Conservation (phyloP, 2,329 filamentous ascomycete species). For the Cordyceps pruinosa region DNA sequence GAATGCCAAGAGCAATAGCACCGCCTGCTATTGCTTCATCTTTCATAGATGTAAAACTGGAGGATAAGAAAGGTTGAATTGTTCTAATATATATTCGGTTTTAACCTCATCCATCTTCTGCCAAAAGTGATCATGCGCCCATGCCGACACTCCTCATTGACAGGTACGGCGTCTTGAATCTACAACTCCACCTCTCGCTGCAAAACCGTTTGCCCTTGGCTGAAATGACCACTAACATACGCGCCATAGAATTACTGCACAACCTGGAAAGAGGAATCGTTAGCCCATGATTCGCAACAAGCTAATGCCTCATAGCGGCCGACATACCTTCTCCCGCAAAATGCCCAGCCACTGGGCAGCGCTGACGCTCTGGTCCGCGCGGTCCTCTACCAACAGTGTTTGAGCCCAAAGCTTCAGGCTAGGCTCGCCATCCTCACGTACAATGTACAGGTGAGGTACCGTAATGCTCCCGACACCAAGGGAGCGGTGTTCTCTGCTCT, state of each 20-base stretch:
- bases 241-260: conserved; percentile 25
- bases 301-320: background rate
- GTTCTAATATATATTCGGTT: conserved; percentile 4
- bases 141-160: background rate
- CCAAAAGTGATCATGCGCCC: conserved; percentile 5
- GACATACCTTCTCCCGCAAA: conserved; percentile 82
- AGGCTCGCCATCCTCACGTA: conserved; percentile 92
- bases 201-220: conserved; percentile 4
- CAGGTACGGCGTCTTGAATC: background rate
- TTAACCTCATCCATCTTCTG: conserved; percentile 1
- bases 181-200: conserved; percentile 1
- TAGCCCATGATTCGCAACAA: background rate
- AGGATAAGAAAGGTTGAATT: background rate
- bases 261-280: conserved; percentile 20
- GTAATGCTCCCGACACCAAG: conserved; percentile 88
- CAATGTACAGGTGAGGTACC: conserved; percentile 87
- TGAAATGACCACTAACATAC: background rate
- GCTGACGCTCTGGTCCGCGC: conserved; percentile 88
- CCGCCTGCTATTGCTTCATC: background rate
- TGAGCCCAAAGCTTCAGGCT: conserved; percentile 95
- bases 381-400: conserved; percentile 88
- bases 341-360: conserved; percentile 89
- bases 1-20: background rate
- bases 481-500: conserved; percentile 80
- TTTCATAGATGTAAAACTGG: background rate